Evolutionary conservation across 345 rosid species (phyloP), one percentile per base, ranked within the genome.

Genomic region (Sisymbrium altissimum): DNA sequence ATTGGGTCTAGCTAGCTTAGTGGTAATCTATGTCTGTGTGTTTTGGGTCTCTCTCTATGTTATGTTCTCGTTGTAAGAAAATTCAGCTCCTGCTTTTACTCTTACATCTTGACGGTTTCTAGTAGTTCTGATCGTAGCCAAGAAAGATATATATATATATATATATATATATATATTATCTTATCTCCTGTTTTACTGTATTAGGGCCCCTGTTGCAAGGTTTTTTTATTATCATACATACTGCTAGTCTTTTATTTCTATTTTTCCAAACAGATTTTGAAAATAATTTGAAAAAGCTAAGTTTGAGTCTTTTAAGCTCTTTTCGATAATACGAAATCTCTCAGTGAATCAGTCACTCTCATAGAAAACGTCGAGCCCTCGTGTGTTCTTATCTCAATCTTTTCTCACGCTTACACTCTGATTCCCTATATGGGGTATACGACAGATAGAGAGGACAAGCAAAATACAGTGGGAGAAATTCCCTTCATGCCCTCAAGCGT

Each of bases 1-100:
- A 32, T 41, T 63, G 53, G 55, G 50, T 76, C 76, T 77, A 65
- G 71, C 76, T 77, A 65, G 71, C 35, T 76, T 76, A 70, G 75
- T 25, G 19, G 60, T 76, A 68, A 46, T 62, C 10, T 70, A 2
- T 64, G 18, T 57, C 53, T 32, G 36, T 38, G 45, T 57, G 71
- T 50, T 57, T 39, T 63, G 70, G 52, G 65, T 75, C 58, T 35
- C 36, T 48, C 53, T 21, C 7, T 70, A 45, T 70, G 66, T n/a
- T 77, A 45, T 53, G 70, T 30, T 55, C 32, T 46, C 32, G 68
- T 54, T 70, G 53, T 70, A 54, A 69, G 71, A 69, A 25, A 46
- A 76, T 70, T 54, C 48, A 44, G 12, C 64, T 32, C 55, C 21
- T 75, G 69, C 63, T 25, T 33, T 36, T 49, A 66, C 41, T 50